Conservation (phyloP, 2,329 filamentous ascomycete species). For the Talaromyces sp. region DNA sequence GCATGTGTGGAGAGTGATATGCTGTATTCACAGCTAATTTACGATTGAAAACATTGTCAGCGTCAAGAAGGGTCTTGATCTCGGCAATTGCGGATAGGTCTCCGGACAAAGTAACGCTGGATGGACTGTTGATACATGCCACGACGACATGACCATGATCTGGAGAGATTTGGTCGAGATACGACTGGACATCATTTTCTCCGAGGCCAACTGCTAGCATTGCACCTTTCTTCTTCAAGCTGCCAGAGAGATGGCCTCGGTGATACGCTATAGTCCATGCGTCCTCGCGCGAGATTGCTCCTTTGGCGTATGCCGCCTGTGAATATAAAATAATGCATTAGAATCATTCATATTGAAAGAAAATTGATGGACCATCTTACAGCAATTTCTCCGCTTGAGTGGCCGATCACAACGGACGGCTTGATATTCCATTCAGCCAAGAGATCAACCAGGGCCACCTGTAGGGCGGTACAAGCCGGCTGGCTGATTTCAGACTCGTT, state of each 20-base stretch:
- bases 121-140: slow-evolving; percentile 19
- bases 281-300: slow-evolving; percentile 33
- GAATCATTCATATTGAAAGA: not conserved
- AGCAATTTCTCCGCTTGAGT: slow-evolving; percentile 48
- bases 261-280: slow-evolving; percentile 42
- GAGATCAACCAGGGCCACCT: slow-evolving; percentile 22
- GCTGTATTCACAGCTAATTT: not conserved
- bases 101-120: not conserved
- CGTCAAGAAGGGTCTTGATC: not conserved
- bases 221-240: slow-evolving; percentile 20
- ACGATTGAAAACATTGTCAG: not conserved
- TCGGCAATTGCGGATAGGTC: not conserved
- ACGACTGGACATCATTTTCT: slow-evolving; percentile 21
- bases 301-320: slow-evolving; percentile 44
- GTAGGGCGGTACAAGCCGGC: slow-evolving; percentile 23
- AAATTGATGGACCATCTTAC: not conserved
- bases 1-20: not conserved
- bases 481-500: slow-evolving; percentile 24
- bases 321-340: not conserved
- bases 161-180: slow-evolving; percentile 2
- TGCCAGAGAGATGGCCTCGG: slow-evolving; percentile 29
- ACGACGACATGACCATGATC: slow-evolving; percentile 25
- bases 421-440: slow-evolving; percentile 28
- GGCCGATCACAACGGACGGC: slow-evolving; percentile 39
- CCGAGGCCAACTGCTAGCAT: slow-evolving; percentile 34